Evolutionary conservation across 371 early-diverging fungal genomes (phyloP).

Genomic region (Saksenaea vasiformis): DNA sequence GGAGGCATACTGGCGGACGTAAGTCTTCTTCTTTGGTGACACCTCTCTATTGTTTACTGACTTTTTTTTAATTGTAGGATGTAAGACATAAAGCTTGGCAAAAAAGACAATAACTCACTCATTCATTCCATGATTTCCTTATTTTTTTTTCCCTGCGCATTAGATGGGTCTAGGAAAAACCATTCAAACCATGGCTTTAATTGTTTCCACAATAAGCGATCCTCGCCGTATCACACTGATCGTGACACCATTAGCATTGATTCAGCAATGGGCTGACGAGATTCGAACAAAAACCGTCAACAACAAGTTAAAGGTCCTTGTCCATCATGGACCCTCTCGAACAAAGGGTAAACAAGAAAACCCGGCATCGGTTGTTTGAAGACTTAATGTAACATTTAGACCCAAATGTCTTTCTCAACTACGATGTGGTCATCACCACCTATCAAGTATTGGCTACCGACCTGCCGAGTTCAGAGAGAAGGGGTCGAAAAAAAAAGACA

Average conservation of each 20-base stretch:
- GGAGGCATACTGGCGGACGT: constrained; percentile 85
- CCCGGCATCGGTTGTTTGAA: background rate
- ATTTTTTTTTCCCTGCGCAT: background rate
- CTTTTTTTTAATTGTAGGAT: constrained; percentile 18
- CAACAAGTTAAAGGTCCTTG: constrained; percentile 49
- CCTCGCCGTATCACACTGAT: constrained; percentile 55
- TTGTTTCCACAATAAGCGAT: constrained; percentile 42
- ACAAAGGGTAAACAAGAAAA: constrained; percentile 26
- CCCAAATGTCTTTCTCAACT: constrained; percentile 40
- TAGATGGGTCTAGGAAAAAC: constrained; percentile 93
- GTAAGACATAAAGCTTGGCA: constrained; percentile 12
- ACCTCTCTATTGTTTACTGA: background rate
- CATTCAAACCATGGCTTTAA: constrained; percentile 78
- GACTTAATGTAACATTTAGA: constrained; percentile 12
- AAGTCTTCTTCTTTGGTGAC: constrained; percentile 12
- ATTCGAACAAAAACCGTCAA: constrained; percentile 52
- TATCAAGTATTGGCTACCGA: constrained; percentile 65
- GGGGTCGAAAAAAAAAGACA: background rate
- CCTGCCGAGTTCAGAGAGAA: constrained; percentile 26
- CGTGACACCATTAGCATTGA: constrained; percentile 65
- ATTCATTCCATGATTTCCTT: too few relatives aligned
- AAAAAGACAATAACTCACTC: background rate
- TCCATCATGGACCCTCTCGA: constrained; percentile 62
- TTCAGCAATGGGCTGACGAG: constrained; percentile 73
- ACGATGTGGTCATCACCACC: constrained; percentile 77